Evolutionary conservation across 2,329 filamentous ascomycete genomes (phyloP).

Genomic region (Penicillium palitans): DNA sequence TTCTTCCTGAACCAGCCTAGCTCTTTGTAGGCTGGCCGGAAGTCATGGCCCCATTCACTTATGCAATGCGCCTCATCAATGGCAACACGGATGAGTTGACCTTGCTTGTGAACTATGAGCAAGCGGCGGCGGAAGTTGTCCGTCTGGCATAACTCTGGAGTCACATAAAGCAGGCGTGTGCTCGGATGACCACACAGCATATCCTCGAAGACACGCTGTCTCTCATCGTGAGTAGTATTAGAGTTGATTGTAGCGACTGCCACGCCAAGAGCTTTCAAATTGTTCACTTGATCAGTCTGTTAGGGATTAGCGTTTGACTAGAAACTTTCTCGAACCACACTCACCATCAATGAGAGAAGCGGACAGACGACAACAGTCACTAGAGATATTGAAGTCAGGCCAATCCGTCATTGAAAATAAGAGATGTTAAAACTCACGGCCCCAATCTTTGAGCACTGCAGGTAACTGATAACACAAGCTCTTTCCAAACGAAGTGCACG

Average conservation of each 20-base stretch:
- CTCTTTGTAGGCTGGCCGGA: slow-evolving; percentile 86
- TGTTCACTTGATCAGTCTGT: slow-evolving; percentile 87
- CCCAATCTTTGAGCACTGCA: slow-evolving; percentile 74
- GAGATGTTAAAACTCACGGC: slow-evolving; percentile 59
- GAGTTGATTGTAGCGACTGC: slow-evolving; percentile 85
- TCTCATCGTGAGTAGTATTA: slow-evolving; percentile 67
- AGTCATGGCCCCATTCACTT: slow-evolving; percentile 97
- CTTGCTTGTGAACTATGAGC: slow-evolving; percentile 71
- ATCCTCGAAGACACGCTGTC: slow-evolving; percentile 71
- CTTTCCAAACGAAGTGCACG: slow-evolving; percentile 75
- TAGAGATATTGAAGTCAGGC: slow-evolving; percentile 36
- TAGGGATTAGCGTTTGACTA: neutral
- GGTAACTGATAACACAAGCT: slow-evolving; percentile 91
- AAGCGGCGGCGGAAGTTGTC: slow-evolving; percentile 75
- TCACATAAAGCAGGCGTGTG: slow-evolving; percentile 85
- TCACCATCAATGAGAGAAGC: slow-evolving; percentile 82
- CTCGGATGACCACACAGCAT: slow-evolving; percentile 83
- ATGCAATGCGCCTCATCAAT: slow-evolving; percentile 97
- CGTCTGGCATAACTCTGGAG: slow-evolving; percentile 80
- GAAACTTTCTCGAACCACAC: slow-evolving; percentile 9
- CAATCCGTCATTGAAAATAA: neutral
- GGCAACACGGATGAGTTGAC: slow-evolving; percentile 81
- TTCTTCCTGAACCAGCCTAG: slow-evolving; percentile 77
- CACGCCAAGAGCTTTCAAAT: slow-evolving; percentile 71
- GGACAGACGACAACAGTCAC: slow-evolving; percentile 91